Conservation (phyloP, 148 eudicot genomes). For the Dysphania ambrosioides region DNA sequence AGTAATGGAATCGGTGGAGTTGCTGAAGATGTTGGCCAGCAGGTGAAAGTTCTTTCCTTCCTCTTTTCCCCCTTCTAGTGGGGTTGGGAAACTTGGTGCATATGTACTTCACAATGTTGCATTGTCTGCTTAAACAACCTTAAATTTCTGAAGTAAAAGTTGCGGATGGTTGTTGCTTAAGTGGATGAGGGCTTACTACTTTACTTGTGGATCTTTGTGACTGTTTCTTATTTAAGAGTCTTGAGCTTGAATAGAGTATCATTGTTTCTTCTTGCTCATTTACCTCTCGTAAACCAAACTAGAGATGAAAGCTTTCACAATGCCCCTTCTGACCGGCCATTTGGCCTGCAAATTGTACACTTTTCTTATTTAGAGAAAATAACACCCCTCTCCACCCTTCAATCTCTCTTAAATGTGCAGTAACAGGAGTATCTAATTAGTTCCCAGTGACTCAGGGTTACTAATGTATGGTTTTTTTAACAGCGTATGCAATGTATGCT, state of each 20-base stretch:
- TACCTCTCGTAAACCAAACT: background rate
- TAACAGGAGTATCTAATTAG: too few relatives aligned
- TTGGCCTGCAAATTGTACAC: background rate
- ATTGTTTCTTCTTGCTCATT: background rate
- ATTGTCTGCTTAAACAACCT: slow-evolving; percentile 3
- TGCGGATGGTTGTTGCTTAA: background rate
- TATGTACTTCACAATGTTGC: slow-evolving; percentile 1
- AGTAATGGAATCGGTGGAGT: slow-evolving; percentile 29
- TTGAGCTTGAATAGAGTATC: background rate
- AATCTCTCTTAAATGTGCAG: too few relatives aligned
- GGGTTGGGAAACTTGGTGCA: background rate
- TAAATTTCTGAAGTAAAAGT: background rate
- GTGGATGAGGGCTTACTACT: background rate
- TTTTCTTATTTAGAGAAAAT: background rate
- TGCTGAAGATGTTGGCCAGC: slow-evolving; percentile 49
- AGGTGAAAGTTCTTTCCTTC: slow-evolving; percentile 32
- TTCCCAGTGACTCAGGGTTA: too few relatives aligned
- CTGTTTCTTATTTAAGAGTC: background rate
- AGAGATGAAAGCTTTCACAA: background rate
- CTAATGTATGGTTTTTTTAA: too few relatives aligned
- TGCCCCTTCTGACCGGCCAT: background rate
- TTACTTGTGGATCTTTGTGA: background rate
- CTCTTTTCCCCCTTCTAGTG: background rate
- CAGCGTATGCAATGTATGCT: too few relatives aligned
- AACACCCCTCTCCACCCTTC: too few relatives aligned